Conservation (phyloP, 306 rosid species). For the Psophocarpus tetragonolobus region DNA sequence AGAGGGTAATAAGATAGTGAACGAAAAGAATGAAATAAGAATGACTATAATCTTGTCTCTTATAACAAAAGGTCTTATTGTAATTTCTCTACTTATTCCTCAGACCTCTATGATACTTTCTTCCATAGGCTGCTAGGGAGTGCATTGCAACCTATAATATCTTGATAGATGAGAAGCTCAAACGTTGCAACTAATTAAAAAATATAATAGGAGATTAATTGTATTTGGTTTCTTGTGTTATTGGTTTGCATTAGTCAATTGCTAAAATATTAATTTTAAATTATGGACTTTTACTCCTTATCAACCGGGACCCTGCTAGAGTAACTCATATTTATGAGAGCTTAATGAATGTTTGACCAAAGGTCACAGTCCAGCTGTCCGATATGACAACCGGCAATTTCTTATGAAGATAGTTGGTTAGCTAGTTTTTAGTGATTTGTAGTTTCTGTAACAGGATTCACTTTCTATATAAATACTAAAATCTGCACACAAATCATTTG, state of each 20-base stretch:
- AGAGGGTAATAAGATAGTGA: constrained; percentile 8
- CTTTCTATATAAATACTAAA: background rate
- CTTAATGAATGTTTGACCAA: background rate
- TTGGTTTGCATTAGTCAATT: background rate
- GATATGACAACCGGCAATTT: background rate
- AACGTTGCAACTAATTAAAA: background rate
- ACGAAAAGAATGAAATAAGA: background rate
- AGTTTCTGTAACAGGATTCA: background rate
- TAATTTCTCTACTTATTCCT: background rate
- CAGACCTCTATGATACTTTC: background rate
- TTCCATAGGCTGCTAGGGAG: background rate
- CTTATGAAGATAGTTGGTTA: background rate
- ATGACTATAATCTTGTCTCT: background rate
- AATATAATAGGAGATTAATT: background rate
- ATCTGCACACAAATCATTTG: background rate
- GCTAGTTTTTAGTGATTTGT: background rate
- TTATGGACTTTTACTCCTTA: background rate
- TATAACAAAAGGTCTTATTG: background rate
- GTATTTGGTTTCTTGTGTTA: background rate
- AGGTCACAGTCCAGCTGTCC: background rate
- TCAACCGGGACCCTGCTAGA: background rate
- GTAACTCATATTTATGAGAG: background rate
- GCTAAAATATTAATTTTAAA: background rate
- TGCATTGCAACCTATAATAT: background rate
- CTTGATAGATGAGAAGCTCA: background rate